A percentile compares a stretch with the other conserved stretches of the same genome.
phyloP scores from a whole-genome alignment of 441 rosid genomes.

The Pelargonium citronellum region DNA sequence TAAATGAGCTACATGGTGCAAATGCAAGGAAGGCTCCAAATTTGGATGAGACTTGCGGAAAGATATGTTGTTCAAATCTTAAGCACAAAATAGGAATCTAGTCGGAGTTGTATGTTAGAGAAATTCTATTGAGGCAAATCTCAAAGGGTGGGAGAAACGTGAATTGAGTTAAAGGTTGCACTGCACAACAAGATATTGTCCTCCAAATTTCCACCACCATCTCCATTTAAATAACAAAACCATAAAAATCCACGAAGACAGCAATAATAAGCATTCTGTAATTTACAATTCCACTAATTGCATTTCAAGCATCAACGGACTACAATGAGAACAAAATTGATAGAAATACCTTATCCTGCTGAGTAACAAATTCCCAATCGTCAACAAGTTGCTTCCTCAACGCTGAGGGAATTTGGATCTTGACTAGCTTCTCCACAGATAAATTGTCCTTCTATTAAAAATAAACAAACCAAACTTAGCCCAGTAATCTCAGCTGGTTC shows the following conservation, averaged over 20 bases:
- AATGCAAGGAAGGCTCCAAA: no score
- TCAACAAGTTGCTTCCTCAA: constrained; percentile 82
- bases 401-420: constrained; percentile 79
- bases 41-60: no score
- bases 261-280: background rate
- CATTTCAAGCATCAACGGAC: constrained; percentile 10
- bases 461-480: constrained; percentile 18
- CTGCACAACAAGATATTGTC: background rate
- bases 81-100: no score
- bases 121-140: background rate
- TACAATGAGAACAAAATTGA: background rate
- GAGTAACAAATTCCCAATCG: constrained; percentile 75
- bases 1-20: no score
- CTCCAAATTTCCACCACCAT: constrained; percentile 6
- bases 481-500: constrained; percentile 6
- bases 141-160: no score
- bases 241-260: background rate
- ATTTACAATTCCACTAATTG: constrained; percentile 4
- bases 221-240: constrained; percentile 1
- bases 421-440: constrained; percentile 59
- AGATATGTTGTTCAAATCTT: no score
- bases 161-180: background rate
- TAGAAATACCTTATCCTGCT: constrained; percentile 68
- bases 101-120: background rate
- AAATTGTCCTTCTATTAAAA: constrained; percentile 51